Percentiles rank a stretch among this genome's conserved stretches.
These are phyloP conservation scores for Achlya hypogyna DNA, from an alignment of 352 stramenopile species.

Conservation along the genomic window DNA sequence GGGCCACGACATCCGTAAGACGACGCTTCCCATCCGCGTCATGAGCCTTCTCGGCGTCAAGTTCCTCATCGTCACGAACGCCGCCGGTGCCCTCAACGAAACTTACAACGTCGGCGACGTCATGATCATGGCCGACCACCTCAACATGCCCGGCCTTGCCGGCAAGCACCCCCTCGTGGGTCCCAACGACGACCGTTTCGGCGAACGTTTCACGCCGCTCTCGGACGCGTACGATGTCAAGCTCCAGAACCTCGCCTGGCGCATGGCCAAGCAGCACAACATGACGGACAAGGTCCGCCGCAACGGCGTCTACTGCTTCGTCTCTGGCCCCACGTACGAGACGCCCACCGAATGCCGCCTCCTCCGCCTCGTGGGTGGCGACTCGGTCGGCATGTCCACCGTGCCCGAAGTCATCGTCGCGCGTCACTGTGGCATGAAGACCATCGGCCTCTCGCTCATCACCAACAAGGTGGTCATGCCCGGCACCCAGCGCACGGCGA, in stretches of 20 bases:
- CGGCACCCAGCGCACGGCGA: constrained; percentile 53
- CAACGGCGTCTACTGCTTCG: constrained; percentile 93
- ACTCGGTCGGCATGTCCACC: constrained; percentile 95
- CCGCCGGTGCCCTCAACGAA: constrained; percentile 90
- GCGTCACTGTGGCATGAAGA: constrained; percentile 89
- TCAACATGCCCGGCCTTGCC: constrained; percentile 89
- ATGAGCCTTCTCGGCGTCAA: constrained; percentile 94
- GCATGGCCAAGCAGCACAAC: constrained; percentile 69
- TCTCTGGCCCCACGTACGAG: constrained; percentile 95
- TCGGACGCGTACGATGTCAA: constrained; percentile 90
- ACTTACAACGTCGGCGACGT: constrained; percentile 95
- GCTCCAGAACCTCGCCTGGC: constrained; percentile 72
- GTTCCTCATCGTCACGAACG: constrained; percentile 95
- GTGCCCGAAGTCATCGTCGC: constrained; percentile 95
- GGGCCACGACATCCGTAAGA: constrained; percentile 92
- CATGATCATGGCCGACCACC: constrained; percentile 94
- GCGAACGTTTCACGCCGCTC: constrained; percentile 91
- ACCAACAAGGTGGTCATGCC: constrained; percentile 90
- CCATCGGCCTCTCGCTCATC: constrained; percentile 94
- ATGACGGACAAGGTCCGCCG: constrained; percentile 75
- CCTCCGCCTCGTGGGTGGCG: constrained; percentile 85
- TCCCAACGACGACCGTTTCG: constrained; percentile 93
- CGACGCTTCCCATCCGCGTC: constrained; percentile 90
- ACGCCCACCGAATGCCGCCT: constrained; percentile 91
- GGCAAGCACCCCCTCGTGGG: constrained; percentile 92